These are phyloP conservation scores for Saccharomycopsis malanga DNA, from an alignment of 805 yeast genomes.

Conservation along the genomic window DNA sequence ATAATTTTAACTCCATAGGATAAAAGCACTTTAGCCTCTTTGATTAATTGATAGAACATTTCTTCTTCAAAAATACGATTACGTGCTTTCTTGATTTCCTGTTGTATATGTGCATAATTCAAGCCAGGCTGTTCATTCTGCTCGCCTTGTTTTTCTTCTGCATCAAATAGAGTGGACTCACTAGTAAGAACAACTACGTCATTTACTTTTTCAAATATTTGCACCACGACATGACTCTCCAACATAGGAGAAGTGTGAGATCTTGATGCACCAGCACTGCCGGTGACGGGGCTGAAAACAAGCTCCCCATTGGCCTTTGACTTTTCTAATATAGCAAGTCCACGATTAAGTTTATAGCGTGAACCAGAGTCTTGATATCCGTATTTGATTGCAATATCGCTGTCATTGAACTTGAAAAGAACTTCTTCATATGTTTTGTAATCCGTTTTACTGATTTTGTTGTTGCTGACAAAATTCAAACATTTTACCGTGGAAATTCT, in stretches of 20 bases:
- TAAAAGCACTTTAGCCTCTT: conserved; percentile 65
- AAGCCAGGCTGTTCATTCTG: conserved; percentile 25
- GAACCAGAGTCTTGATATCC: conserved; percentile 94
- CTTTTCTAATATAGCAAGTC: conserved; percentile 58
- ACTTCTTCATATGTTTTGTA: conserved; percentile 45
- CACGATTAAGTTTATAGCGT: conserved; percentile 55
- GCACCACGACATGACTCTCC: conserved; percentile 50
- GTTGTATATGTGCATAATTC: conserved; percentile 29
- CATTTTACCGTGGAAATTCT: conserved; percentile 28
- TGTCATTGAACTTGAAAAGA: conserved; percentile 51
- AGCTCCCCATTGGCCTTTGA: conserved; percentile 9
- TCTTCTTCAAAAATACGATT: conserved; percentile 83
- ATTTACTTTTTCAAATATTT: conserved; percentile 48
- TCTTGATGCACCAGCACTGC: background rate
- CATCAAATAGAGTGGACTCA: conserved; percentile 35
- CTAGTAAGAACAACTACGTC: conserved; percentile 49
- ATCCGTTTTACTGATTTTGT: conserved; percentile 23
- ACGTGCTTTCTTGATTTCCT: conserved; percentile 61
- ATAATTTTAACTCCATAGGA: conserved; percentile 64
- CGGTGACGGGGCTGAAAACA: conserved; percentile 26
- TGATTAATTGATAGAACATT: conserved; percentile 65
- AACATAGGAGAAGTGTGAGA: conserved; percentile 1
- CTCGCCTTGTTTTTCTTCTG: conserved; percentile 7
- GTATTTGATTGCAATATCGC: conserved; percentile 69
- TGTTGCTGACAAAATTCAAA: conserved; percentile 10